Base-by-base conservation (phyloP, 768 basidiomycete genomes). In the Saitozyma podzolica region DNA sequence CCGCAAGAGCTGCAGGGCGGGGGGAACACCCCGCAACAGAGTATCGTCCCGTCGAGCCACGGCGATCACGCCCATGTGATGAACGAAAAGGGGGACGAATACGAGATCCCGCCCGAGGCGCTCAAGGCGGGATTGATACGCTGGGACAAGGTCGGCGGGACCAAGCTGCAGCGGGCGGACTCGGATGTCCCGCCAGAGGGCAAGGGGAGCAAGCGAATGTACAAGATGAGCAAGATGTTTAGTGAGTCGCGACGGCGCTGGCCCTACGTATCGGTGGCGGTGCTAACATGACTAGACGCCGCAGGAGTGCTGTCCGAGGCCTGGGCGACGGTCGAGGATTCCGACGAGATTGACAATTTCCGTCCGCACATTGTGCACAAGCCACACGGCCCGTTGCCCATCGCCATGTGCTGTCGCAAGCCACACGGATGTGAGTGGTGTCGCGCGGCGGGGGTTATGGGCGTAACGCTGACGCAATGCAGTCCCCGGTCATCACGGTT, bases 371-470 rank as follows among this genome's bases (percentile, higher is more conserved):
- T 86, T 56, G 73, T 88, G 5, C 87, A 88, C 62, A 78, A 80
- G 16, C 80, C 82, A n/a, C 86, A 87, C 62, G 78, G 80, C 14
- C 84, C 84, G 45, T 83, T 86, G 68, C 88, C 87, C 3, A 88
- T 89, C 56, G 87, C 83, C 4, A 81, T 89, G 80, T 84, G 87
- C 59, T 87, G 85, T 76, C 84, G 88, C 47, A 82, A 82, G 52
- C 87, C 87, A 0, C 83, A 84, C 65, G 88, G 86, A 58, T 83
- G 82, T 80, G 67, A 72, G 75, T 80, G 54, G 7, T 45, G 56
- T 56, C 42, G 45, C 50, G 13, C 50, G 8, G 40, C 29, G 29
- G 5, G 29, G 50, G 45, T 42, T 10, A 40, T 51, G 16, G 2
- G 14, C 29, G 16, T 5, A 40, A 16, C 41, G 50, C 45, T 40